A percentile compares a stretch with the other conserved stretches of the same genome.
Conservation (phyloP, 2,329 filamentous ascomycete species). For the Nemania sp. region DNA sequence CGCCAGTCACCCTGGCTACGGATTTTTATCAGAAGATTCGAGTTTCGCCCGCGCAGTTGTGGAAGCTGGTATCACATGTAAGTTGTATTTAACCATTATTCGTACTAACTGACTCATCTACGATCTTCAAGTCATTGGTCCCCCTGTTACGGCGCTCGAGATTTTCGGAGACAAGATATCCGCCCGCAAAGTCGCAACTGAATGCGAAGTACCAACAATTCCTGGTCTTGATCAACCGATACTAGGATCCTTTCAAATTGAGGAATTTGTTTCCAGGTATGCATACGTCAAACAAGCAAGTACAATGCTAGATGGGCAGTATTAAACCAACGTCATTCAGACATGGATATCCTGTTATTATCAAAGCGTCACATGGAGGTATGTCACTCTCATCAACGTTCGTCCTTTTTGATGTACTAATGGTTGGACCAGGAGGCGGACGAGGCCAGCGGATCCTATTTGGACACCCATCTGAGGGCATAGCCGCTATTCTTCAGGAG, state of each 20-base stretch:
- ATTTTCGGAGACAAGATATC: slow-evolving; percentile 4
- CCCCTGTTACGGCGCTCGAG: background rate
- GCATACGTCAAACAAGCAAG: background rate
- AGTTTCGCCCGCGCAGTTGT: background rate
- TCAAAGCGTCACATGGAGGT: slow-evolving; percentile 2
- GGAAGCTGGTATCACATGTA: background rate
- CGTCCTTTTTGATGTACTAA: background rate
- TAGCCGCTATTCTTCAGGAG: background rate
- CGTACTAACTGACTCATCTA: too few relatives aligned
- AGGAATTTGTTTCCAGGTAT: background rate
- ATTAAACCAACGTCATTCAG: background rate
- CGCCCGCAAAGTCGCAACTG: background rate
- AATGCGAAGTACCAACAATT: background rate
- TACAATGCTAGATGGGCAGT: background rate
- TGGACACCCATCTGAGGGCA: background rate
- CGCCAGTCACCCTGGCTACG: background rate
- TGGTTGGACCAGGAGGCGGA: background rate
- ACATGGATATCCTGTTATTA: background rate
- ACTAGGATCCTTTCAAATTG: background rate
- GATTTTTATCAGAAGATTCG: background rate
- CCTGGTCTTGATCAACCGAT: background rate
- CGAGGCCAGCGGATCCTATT: background rate
- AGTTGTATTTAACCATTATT: background rate
- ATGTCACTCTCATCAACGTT: background rate
- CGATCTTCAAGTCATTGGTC: background rate